Percentiles rank a stretch among this genome's conserved stretches.
Conservation (phyloP, 441 rosid genomes). For the Corymbia citriodora region DNA sequence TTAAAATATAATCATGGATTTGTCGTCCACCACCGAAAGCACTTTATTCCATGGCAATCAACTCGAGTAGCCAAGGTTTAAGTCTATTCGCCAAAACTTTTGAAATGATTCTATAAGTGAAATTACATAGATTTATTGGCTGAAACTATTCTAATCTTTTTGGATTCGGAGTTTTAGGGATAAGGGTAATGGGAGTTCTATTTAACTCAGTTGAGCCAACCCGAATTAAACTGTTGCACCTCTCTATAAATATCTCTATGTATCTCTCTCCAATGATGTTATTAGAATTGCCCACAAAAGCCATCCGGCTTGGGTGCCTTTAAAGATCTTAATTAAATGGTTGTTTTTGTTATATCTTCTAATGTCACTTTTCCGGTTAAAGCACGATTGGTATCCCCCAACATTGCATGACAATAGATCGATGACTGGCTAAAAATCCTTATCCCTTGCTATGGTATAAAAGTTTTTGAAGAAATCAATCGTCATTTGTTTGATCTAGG, state of each 20-base stretch:
- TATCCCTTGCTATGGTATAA: too few relatives aligned
- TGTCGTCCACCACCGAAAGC: too few relatives aligned
- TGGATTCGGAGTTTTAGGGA: neutral
- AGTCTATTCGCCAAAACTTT: neutral
- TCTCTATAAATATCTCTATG: too few relatives aligned
- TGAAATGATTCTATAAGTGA: neutral
- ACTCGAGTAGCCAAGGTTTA: too few relatives aligned
- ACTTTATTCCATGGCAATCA: too few relatives aligned
- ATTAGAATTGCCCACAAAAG: fast-evolving
- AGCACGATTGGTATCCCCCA: fast-evolving
- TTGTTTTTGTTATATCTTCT: too few relatives aligned
- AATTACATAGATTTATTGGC: too few relatives aligned
- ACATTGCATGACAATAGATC: neutral
- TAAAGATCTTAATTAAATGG: fast-evolving
- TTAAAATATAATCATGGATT: too few relatives aligned
- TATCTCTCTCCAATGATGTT: too few relatives aligned
- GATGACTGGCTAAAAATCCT: too few relatives aligned
- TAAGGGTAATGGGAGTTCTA: neutral
- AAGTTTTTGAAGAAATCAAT: too few relatives aligned
- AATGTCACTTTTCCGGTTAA: neutral
- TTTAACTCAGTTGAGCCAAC: fast-evolving
- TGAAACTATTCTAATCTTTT: fast-evolving
- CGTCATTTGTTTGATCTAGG: neutral
- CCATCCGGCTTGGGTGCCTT: fast-evolving
- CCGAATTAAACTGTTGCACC: too few relatives aligned